Evolutionary conservation across 371 early-diverging fungal genomes (phyloP), one percentile per base, ranked within the genome.

Genomic region (Haplosporangium sp.): DNA sequence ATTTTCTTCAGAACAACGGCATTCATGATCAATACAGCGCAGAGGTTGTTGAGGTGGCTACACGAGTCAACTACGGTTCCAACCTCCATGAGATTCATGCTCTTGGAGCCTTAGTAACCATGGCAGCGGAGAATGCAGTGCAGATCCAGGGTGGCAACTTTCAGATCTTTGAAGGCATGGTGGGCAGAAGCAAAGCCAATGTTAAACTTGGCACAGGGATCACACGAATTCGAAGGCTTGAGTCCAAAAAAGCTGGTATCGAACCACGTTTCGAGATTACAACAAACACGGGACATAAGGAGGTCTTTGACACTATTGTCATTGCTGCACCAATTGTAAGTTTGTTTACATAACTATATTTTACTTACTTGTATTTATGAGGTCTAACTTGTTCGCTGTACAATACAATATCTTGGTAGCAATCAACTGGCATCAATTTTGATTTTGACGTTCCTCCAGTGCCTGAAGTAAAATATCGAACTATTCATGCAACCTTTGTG

Each of bases 61-160:
- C 90, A 4, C 82, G 94, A 7, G 92, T 91, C 39, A 94, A 94
- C 65, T 94, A 94, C 65, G 92, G 88, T 4, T 92, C 91, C 47
- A 88, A 92, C 77, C 65, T 93, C 10, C 83, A 90, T 48, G 67
- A 77, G 37, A 76, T 91, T 7, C 91, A 93, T 73, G 90, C 90
- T 0, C 65, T 92, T 4, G 91, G 89, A 5, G 89, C 89, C 0
- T 79, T 91, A 66, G 90, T 91, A 15, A 85, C 89, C 4, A 87
- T 90, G 86, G 88, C 87, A 34, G 85, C 88, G 2, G 55, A 84
- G 34, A 86, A 88, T n/a, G 85, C 88, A 1, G 84, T 87, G 65
- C 79, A 86, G 9, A 78, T 91, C n/a, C 77, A 86, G 63, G 90
- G 84, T 6, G 94, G 94, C 4, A 94, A 94, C 69, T 88, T 84